Evolutionary conservation across 225 moss, liverwort and hornwort species (phyloP).

Genomic region (Marchantia paleacea): DNA sequence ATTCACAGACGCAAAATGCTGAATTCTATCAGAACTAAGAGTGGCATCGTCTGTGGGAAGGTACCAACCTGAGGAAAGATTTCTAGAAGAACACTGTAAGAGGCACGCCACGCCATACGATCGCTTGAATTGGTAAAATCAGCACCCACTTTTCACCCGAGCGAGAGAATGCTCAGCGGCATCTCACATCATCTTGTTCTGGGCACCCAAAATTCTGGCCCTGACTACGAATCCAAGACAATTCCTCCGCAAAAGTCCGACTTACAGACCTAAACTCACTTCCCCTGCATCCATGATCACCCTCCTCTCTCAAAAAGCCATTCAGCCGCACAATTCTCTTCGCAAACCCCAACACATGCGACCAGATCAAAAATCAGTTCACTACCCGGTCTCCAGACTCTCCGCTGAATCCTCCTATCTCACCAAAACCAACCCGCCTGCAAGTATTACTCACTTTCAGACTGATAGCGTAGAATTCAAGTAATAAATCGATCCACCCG

Average conservation of each 20-base stretch:
- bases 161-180: background rate
- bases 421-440: background rate
- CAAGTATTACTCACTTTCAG: background rate
- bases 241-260: background rate
- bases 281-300: background rate
- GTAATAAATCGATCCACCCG: background rate
- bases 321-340: background rate
- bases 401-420: background rate
- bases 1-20: background rate
- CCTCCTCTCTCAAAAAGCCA: background rate
- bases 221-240: background rate
- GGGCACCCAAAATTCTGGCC: background rate
- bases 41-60: background rate
- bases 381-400: background rate
- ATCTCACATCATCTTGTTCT: background rate
- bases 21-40: background rate
- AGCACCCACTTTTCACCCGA: background rate
- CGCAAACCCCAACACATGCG: background rate
- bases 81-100: constrained; percentile 32
- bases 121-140: background rate
- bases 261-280: background rate
- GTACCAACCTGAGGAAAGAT: constrained; percentile 43
- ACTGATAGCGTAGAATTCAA: background rate
- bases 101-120: constrained; percentile 46
- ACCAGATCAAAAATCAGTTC: background rate